Evolutionary conservation across 2,329 filamentous ascomycete genomes (phyloP), one percentile per base, ranked within the genome.

Genomic region (Aciculosporium take): DNA sequence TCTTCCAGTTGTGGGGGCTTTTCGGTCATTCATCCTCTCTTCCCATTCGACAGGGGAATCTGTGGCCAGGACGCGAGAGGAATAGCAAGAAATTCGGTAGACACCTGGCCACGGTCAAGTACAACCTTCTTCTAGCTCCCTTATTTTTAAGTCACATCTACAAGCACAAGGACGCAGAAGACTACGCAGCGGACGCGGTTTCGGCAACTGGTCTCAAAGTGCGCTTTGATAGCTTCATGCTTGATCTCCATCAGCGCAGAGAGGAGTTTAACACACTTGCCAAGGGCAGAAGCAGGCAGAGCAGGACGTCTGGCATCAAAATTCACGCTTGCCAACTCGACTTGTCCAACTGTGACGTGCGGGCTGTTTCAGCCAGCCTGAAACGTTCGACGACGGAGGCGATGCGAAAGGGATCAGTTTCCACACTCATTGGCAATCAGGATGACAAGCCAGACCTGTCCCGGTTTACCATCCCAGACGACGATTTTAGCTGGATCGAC

Each of bases 71-170:
- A 0, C 74, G 87, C 20, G 91, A 95, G 51, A 95, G 94, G 67
- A 91, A 86, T 35, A 95, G 86, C 68, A 98, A 98, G 65, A 98
- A 98, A 58, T 98, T 98, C 58, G 89, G 89, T 12, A 77, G 91
- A 38, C 93, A 98, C 61, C 67, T 98, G 46, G 89, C 87, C n/a
- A 98, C 93, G 7, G 88, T 98, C 68, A 98, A 98, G 67, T 96
- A 96, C 65, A 95, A 89, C 47, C 66, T 98, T 18, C 71, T 96
- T 3, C 68, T 98, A 13, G 94, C 91, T 2, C 91, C 91, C 0
- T 66, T 98, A 2, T 98, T 94, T 59, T 75, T 98, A 48, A 93
- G 88, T 51, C 91, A 98, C 53, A 87, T 98, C 25, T 98, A 98
- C 66, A 96, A 95, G 60, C 91, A 98, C 65, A 95, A 95, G 58